phyloP scores from a whole-genome alignment of 306 rosid species.

The Cicer chorassanicum region DNA sequence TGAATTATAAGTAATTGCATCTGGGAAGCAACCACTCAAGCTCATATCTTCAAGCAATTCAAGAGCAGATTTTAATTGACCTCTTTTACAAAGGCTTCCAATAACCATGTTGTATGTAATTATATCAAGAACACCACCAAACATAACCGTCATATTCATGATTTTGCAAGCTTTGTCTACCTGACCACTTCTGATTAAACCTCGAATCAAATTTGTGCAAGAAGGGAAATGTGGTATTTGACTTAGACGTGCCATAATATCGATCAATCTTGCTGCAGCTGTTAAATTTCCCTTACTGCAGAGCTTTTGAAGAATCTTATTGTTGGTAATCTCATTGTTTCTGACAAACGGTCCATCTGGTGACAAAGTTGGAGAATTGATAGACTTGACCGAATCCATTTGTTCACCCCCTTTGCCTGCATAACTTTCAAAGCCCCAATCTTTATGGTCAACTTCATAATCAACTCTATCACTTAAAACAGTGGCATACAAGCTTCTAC shows the following conservation, averaged over 20 bases:
- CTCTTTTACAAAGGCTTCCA: constrained; percentile 68
- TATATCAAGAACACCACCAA: constrained; percentile 82
- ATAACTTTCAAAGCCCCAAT: constrained; percentile 45
- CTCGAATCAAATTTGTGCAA: constrained; percentile 77
- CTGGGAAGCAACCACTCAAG: constrained; percentile 86
- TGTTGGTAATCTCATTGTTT: constrained; percentile 67
- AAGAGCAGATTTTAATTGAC: constrained; percentile 63
- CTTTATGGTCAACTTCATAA: constrained; percentile 51
- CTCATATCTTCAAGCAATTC: constrained; percentile 77
- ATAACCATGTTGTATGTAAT: constrained; percentile 82
- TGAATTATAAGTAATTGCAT: constrained; percentile 77
- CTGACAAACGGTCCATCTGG: constrained; percentile 59
- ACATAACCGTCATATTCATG: constrained; percentile 70
- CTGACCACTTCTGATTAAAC: constrained; percentile 55
- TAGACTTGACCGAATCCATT: constrained; percentile 46
- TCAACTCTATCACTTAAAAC: constrained; percentile 61
- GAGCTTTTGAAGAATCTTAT: constrained; percentile 61
- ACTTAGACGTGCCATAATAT: constrained; percentile 71
- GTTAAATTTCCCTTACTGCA: constrained; percentile 64
- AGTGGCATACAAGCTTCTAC: constrained; percentile 54
- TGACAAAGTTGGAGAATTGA: constrained; percentile 46
- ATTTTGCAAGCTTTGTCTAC: constrained; percentile 63
- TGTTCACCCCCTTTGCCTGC: constrained; percentile 43
- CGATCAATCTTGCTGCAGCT: constrained; percentile 69
- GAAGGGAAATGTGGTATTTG: constrained; percentile 79